Evolutionary conservation across 257 asterid genomes (phyloP).

Genomic region (Solanum lycopersicoides): DNA sequence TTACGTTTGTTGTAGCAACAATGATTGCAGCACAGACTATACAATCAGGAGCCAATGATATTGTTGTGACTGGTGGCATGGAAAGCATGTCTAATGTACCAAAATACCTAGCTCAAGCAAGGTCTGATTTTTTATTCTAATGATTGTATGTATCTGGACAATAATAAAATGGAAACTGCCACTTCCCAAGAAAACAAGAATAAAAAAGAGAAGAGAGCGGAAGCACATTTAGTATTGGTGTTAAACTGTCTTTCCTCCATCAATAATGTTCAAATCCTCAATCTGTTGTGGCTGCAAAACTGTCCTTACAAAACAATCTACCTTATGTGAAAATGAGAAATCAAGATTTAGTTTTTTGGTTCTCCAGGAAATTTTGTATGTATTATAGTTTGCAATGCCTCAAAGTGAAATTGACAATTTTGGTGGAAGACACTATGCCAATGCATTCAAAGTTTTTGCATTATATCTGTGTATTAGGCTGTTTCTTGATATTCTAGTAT

Average conservation of each 20-base stretch:
- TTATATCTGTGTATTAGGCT: background rate
- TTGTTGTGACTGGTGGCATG: slow-evolving; percentile 94
- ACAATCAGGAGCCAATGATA: slow-evolving; percentile 61
- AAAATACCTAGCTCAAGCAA: slow-evolving; percentile 60
- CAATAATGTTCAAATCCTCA: background rate
- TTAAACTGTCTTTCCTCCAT: background rate
- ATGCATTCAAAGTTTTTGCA: background rate
- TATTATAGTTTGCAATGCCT: background rate
- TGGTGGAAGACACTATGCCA: background rate
- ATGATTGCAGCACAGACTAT: slow-evolving; percentile 92
- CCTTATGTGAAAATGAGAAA: background rate
- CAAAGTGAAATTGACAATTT: background rate
- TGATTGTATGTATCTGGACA: background rate
- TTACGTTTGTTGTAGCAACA: slow-evolving; percentile 37
- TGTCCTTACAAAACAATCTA: background rate
- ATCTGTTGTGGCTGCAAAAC: background rate
- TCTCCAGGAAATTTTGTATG: background rate
- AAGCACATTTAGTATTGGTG: background rate
- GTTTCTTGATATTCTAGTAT: background rate
- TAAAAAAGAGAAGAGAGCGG: background rate
- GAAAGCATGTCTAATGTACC: slow-evolving; percentile 98
- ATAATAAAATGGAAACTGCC: background rate
- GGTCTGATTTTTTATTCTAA: slow-evolving; percentile 31
- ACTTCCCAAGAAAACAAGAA: background rate
- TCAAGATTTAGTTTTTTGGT: background rate